These are phyloP conservation scores for Cyclotella cryptica DNA, from an alignment of 108 stramenopile genomes.

Conservation along the genomic window DNA sequence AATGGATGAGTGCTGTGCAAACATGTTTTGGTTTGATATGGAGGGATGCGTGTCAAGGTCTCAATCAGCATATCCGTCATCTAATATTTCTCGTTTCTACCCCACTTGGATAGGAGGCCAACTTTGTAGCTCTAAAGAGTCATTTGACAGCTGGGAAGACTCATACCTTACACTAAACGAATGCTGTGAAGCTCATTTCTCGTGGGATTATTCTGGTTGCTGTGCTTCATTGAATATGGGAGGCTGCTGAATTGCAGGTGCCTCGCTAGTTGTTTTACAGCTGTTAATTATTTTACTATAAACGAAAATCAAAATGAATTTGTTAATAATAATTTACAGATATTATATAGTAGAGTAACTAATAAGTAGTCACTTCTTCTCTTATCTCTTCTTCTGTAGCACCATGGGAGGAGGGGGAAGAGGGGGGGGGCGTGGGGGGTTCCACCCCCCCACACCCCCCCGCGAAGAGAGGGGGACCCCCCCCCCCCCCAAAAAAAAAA, in stretches of 20 bases:
- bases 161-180: slow-evolving; percentile 24
- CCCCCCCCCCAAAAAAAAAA: too few relatives aligned
- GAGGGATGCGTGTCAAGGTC: background rate
- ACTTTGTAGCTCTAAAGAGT: slow-evolving; percentile 16
- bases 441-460: too few relatives aligned
- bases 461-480: too few relatives aligned
- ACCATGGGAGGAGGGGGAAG: too few relatives aligned
- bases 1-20: slow-evolving; percentile 25
- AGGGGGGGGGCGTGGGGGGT: too few relatives aligned
- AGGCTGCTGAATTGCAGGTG: slow-evolving; percentile 20
- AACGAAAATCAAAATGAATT: too few relatives aligned
- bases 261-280: too few relatives aligned
- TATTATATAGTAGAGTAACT: too few relatives aligned
- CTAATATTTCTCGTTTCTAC: slow-evolving; percentile 1
- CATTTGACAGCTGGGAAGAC: slow-evolving; percentile 33
- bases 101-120: slow-evolving; percentile 25
- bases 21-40: slow-evolving; percentile 1
- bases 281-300: too few relatives aligned
- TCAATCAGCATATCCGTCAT: background rate
- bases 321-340: too few relatives aligned
- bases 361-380: too few relatives aligned
- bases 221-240: slow-evolving; percentile 20
- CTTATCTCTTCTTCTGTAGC: too few relatives aligned
- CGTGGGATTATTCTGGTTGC: slow-evolving; percentile 13
- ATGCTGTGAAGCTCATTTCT: slow-evolving; percentile 29